Evolutionary conservation across 108 stramenopile genomes (phyloP).

Genomic region (Cyclotella kingstonii): DNA sequence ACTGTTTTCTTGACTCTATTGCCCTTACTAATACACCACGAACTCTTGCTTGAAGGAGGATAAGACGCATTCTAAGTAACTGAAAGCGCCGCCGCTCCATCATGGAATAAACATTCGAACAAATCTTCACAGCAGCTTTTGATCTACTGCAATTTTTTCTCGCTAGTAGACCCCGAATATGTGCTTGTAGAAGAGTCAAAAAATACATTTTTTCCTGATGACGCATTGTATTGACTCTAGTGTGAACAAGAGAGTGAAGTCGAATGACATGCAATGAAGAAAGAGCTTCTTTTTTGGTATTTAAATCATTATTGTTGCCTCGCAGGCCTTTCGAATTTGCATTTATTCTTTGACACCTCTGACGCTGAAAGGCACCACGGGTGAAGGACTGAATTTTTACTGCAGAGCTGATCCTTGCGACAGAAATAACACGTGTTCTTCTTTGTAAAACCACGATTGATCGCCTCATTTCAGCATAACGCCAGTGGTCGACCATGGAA

Average conservation of each 20-base stretch:
- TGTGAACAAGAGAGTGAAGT: too few species aligned
- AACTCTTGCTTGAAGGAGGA: neutral
- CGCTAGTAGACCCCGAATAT: conserved; percentile 3
- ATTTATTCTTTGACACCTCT: neutral
- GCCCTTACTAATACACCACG: neutral
- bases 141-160: neutral
- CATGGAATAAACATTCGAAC: neutral
- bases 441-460: neutral
- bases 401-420: neutral
- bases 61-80: neutral
- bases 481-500: neutral
- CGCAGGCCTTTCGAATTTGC: too few species aligned
- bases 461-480: neutral
- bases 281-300: too few species aligned
- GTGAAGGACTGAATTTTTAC: neutral
- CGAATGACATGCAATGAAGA: too few species aligned
- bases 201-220: neutral
- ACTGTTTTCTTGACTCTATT: neutral
- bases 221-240: too few species aligned
- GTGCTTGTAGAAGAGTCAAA: conserved; percentile 6
- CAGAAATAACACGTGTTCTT: neutral
- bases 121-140: conserved; percentile 4
- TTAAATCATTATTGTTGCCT: too few species aligned
- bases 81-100: neutral
- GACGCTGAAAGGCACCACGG: conserved; percentile 5